A percentile compares a stretch with the other conserved stretches of the same genome.
Conservation (phyloP, 2,329 filamentous ascomycete genomes). For the Talaromyces sp. region DNA sequence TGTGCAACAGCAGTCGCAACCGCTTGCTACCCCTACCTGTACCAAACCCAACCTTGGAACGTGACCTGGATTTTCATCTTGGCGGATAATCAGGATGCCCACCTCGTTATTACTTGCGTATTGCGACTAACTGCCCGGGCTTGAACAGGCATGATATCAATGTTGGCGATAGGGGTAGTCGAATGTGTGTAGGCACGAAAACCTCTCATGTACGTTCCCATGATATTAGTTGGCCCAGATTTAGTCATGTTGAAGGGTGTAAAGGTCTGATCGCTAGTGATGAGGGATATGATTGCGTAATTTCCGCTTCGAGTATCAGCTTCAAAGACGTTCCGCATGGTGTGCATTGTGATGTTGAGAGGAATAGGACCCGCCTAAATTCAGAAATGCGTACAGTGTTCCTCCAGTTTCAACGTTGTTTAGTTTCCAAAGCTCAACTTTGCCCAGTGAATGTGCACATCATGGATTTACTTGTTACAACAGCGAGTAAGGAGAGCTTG, state of each 20-base stretch:
- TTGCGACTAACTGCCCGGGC: slow-evolving; percentile 7
- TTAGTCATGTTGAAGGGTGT: slow-evolving; percentile 19
- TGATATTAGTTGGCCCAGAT: slow-evolving; percentile 14
- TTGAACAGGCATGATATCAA: slow-evolving; percentile 6
- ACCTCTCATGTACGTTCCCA: slow-evolving; percentile 10
- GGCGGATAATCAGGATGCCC: too few species aligned
- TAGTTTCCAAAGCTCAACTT: neutral
- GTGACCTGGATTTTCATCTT: too few species aligned
- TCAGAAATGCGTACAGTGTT: neutral
- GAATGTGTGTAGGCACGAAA: slow-evolving; percentile 9
- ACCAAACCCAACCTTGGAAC: too few species aligned
- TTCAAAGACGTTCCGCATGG: slow-evolving; percentile 18
- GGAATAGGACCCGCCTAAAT: neutral
- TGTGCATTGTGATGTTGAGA: slow-evolving; percentile 19
- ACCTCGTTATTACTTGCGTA: neutral
- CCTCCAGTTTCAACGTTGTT: neutral
- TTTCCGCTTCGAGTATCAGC: slow-evolving; percentile 21
- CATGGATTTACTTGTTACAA: slow-evolving; percentile 13
- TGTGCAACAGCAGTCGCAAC: too few species aligned
- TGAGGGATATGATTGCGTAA: slow-evolving; percentile 8
- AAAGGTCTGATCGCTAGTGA: neutral
- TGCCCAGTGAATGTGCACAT: neutral
- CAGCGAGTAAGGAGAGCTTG: slow-evolving; percentile 1
- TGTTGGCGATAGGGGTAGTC: neutral
- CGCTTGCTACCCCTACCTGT: too few species aligned